These are phyloP conservation scores for Phytophthora megakarya DNA, from an alignment of 352 stramenopile species.

Conservation along the genomic window DNA sequence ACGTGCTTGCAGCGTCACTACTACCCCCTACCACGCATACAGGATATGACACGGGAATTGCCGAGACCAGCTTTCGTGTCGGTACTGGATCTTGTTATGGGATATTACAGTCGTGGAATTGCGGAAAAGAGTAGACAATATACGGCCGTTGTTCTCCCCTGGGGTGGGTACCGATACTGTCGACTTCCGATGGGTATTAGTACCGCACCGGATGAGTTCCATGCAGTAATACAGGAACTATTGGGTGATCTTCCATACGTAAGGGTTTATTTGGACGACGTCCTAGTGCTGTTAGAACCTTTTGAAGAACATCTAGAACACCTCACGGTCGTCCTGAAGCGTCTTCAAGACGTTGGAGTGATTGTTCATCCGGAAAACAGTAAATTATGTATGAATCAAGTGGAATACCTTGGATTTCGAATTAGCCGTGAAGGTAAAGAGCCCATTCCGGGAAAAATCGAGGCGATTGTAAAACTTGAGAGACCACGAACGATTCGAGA, in stretches of 20 bases:
- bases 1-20: neutral
- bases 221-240: constrained; percentile 4
- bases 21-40: neutral
- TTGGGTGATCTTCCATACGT: neutral
- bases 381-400: neutral
- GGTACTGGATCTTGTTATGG: neutral
- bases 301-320: constrained; percentile 15
- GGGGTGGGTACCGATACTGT: constrained; percentile 10
- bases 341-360: too few relatives aligned
- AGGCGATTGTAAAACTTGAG: too few relatives aligned
- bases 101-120: neutral
- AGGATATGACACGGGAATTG: neutral
- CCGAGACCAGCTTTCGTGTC: constrained; percentile 1
- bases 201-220: constrained; percentile 4
- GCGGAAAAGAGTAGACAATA: too few relatives aligned
- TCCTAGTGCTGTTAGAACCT: too few relatives aligned
- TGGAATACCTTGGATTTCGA: constrained; percentile 8
- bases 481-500: neutral
- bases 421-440: neutral
- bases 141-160: neutral
- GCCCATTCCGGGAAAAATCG: neutral
- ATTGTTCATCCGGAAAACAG: constrained; percentile 1
- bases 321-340: too few relatives aligned
- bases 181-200: constrained; percentile 8
- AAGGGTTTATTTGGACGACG: constrained; percentile 1